phyloP scores from a whole-genome alignment of 2,329 filamentous ascomycete genomes.

The Xylaria sp. region DNA sequence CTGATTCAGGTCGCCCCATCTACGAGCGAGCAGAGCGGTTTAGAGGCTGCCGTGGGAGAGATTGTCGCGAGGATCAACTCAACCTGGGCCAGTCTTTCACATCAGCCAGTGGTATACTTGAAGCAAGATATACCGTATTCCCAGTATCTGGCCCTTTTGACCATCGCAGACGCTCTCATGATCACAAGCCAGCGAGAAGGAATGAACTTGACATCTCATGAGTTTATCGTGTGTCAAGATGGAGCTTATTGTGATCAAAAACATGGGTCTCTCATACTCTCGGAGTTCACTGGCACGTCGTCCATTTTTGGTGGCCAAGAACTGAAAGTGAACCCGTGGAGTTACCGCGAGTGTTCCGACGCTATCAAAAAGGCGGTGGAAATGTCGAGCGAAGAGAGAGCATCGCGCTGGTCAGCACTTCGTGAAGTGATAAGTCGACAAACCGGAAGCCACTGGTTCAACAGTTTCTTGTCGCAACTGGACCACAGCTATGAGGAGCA shows the following conservation, averaged over 20 bases:
- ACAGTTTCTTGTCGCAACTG: conserved; percentile 65
- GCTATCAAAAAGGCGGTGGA: conserved; percentile 79
- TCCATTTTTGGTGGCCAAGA: conserved; percentile 77
- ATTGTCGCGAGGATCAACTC: conserved; percentile 95
- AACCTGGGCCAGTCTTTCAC: conserved; percentile 80
- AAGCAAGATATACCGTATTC: conserved; percentile 92
- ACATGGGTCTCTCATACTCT: conserved; percentile 83
- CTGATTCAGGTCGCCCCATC: conserved; percentile 92
- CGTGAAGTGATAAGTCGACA: conserved; percentile 70
- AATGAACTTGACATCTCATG: conserved; percentile 95
- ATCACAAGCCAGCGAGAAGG: conserved; percentile 93
- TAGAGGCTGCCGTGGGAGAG: conserved; percentile 83
- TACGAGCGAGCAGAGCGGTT: conserved; percentile 78
- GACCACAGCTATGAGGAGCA: conserved; percentile 77
- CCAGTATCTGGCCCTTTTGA: conserved; percentile 87
- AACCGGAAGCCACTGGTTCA: conserved; percentile 82
- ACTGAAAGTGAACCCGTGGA: conserved; percentile 89
- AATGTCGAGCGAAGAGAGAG: conserved; percentile 71
- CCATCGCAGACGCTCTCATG: conserved; percentile 85
- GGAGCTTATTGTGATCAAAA: conserved; percentile 68
- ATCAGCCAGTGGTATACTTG: conserved; percentile 88
- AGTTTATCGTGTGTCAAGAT: conserved; percentile 91
- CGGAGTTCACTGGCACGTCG: conserved; percentile 90
- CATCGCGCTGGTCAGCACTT: conserved; percentile 66
- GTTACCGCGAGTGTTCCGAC: conserved; percentile 81